Percentiles rank a stretch among this genome's conserved stretches.
phyloP scores from a whole-genome alignment of 148 eudicot species.

The Rheum nobile region DNA sequence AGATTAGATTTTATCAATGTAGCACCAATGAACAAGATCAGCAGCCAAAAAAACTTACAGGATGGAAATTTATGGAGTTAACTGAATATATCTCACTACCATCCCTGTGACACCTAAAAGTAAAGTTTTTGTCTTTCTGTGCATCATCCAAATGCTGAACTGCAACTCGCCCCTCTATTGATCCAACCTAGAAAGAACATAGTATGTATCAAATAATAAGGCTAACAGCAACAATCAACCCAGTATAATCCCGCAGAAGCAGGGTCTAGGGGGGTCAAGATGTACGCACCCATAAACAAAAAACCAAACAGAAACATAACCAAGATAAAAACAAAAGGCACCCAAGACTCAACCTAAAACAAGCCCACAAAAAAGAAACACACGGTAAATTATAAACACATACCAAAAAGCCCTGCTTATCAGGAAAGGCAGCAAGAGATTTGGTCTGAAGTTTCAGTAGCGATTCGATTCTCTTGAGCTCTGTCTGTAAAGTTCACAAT shows the following conservation, averaged over 20 bases:
- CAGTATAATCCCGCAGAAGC: too few relatives aligned
- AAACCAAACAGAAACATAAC: too few relatives aligned
- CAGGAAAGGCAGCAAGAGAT: constrained; percentile 89
- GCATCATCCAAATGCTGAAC: constrained; percentile 90
- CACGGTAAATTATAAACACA: neutral
- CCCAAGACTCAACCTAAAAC: too few relatives aligned
- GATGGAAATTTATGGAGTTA: constrained; percentile 80
- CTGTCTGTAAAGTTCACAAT: constrained; percentile 27
- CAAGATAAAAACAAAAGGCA: too few relatives aligned
- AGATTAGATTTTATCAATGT: neutral
- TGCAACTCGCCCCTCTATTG: constrained; percentile 88
- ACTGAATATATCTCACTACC: constrained; percentile 73
- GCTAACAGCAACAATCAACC: too few relatives aligned
- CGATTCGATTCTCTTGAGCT: constrained; percentile 65
- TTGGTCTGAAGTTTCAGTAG: constrained; percentile 83
- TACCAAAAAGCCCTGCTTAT: constrained; percentile 88
- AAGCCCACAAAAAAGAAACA: too few relatives aligned
- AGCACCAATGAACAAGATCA: neutral
- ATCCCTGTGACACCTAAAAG: constrained; percentile 90
- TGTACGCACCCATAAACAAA: too few relatives aligned
- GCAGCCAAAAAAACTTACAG: constrained; percentile 39
- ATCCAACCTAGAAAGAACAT: constrained; percentile 52
- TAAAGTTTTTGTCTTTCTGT: constrained; percentile 58
- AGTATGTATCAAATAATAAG: neutral
- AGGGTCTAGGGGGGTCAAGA: too few relatives aligned